Conservation (phyloP, 345 rosid species). For the Streptanthus diversifolius region DNA sequence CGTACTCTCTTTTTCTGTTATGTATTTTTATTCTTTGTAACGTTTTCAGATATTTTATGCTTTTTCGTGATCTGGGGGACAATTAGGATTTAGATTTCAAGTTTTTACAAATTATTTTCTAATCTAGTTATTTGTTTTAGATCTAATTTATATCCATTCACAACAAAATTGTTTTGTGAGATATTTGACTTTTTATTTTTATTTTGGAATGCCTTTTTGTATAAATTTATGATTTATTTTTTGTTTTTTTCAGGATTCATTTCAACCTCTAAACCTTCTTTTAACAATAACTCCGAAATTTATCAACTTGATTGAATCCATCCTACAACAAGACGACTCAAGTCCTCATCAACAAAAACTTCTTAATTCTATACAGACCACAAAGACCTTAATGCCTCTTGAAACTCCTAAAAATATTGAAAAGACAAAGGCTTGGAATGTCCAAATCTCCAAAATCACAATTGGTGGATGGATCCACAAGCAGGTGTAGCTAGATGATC, state of each 20-base stretch:
- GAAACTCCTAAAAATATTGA: not conserved
- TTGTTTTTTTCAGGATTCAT: not conserved
- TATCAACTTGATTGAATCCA: not conserved
- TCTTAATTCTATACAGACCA: not conserved
- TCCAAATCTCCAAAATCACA: not conserved
- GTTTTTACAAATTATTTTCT: not conserved
- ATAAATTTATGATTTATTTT: too few species aligned
- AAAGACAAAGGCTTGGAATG: slow-evolving; percentile 8
- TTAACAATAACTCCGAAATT: not conserved
- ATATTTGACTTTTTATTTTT: not conserved
- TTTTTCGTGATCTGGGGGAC: not conserved
- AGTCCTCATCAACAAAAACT: not conserved
- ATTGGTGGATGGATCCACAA: slow-evolving; percentile 8
- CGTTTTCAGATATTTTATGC: not conserved
- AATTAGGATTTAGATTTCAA: too few species aligned
- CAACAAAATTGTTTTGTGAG: not conserved
- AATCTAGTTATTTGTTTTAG: not conserved
- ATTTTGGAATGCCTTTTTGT: not conserved
- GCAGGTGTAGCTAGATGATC: slow-evolving; percentile 19
- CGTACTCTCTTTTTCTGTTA: not conserved
- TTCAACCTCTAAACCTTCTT: not conserved
- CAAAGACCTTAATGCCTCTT: not conserved
- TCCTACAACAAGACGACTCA: not conserved
- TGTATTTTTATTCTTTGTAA: not conserved
- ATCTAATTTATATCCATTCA: not conserved